phyloP scores from a whole-genome alignment of 208 protist genomes.

The Endotrypanum monterogeii region DNA sequence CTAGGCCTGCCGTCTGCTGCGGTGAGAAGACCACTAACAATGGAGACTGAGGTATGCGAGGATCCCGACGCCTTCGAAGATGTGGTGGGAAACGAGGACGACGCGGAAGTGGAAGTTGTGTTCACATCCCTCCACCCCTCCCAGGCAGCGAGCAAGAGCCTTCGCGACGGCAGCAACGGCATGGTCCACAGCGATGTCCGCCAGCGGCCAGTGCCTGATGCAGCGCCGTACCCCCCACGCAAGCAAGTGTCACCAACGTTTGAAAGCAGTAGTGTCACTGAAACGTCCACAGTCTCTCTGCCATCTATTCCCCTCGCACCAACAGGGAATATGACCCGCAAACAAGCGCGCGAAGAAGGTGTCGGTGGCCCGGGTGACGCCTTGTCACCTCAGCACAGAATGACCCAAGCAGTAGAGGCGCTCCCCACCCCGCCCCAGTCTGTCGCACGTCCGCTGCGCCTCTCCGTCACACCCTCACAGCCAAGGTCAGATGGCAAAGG shows the following conservation, averaged over 20 bases:
- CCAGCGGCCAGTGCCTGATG: slow-evolving; percentile 2
- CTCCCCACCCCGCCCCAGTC: slow-evolving; percentile 24
- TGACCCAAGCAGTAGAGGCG: not conserved
- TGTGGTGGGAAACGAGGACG: slow-evolving; percentile 17
- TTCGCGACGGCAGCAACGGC: slow-evolving; percentile 24
- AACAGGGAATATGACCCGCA: slow-evolving; percentile 8
- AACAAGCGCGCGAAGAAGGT: slow-evolving; percentile 4
- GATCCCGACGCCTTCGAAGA: slow-evolving; percentile 27
- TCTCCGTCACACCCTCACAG: slow-evolving; percentile 37
- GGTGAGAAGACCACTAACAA: not conserved
- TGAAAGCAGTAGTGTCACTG: not conserved
- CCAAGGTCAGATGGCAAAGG: slow-evolving; percentile 18
- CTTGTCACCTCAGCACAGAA: slow-evolving; percentile 6
- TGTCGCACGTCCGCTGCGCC: slow-evolving; percentile 39
- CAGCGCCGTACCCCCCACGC: not conserved
- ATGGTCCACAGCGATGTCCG: slow-evolving; percentile 35
- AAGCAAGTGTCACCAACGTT: not conserved
- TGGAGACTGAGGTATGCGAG: slow-evolving; percentile 9
- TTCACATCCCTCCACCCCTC: slow-evolving; percentile 14
- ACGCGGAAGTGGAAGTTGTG: slow-evolving; percentile 29
- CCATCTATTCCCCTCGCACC: slow-evolving; percentile 7
- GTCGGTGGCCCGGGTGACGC: not conserved
- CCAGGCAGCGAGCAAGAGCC: slow-evolving; percentile 15
- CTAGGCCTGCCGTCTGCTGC: slow-evolving; percentile 19
- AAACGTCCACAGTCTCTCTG: not conserved